Percentiles rank a stretch among this genome's conserved stretches.
These are phyloP conservation scores for Trichomonas vaginalis DNA, from an alignment of 208 protist species.

Conservation along the genomic window DNA sequence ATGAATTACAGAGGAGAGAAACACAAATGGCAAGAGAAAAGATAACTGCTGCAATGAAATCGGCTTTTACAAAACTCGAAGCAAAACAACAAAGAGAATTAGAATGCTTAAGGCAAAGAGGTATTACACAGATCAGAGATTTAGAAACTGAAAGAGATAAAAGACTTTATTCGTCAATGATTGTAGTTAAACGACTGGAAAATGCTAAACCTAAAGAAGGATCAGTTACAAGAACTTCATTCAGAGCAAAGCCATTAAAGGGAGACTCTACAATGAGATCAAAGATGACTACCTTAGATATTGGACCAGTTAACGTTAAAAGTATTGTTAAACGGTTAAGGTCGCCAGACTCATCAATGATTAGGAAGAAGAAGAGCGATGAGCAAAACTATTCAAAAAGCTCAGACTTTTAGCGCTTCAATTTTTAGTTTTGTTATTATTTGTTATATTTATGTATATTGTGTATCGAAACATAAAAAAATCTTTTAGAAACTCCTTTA, in stretches of 20 bases:
- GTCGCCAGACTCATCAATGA: background rate
- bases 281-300: background rate
- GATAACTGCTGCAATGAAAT: background rate
- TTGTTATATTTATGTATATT: too few species aligned
- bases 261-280: background rate
- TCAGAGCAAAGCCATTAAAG: background rate
- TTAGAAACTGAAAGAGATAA: background rate
- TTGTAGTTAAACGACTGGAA: background rate
- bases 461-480: too few species aligned
- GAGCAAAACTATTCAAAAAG: background rate
- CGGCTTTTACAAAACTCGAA: background rate
- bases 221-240: background rate
- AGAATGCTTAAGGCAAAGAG: background rate
- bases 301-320: background rate
- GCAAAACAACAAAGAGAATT: background rate
- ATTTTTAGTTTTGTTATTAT: background rate
- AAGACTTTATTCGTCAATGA: background rate
- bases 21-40: background rate
- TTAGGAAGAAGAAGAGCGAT: background rate
- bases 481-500: too few species aligned
- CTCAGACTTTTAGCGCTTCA: background rate
- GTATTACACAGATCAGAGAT: background rate
- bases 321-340: background rate
- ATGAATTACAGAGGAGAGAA: background rate
- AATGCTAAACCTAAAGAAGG: background rate